Conservation (phyloP, 2,329 filamentous ascomycete genomes). For the Pseudogymnoascus pannorum region DNA sequence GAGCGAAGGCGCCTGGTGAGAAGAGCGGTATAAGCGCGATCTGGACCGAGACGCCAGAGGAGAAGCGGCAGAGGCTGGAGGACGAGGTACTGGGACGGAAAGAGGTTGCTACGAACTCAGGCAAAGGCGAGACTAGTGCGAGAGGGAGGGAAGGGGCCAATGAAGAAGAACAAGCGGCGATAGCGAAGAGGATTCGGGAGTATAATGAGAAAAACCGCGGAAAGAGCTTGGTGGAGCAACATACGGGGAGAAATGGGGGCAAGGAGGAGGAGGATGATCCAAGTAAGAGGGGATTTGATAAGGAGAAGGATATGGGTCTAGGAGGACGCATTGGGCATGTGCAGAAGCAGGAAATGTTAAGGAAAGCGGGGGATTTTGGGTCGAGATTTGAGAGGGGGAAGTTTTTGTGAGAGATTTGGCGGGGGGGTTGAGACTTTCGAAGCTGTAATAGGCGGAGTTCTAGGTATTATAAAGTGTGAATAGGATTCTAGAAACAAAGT, state of each 20-base stretch:
- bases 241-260: constrained; percentile 24
- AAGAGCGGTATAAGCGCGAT: constrained; percentile 36
- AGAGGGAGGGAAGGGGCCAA: constrained; percentile 20
- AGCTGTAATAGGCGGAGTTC: background rate
- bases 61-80: constrained; percentile 73
- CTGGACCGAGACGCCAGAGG: constrained; percentile 88
- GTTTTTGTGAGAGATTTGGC: constrained; percentile 37
- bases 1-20: constrained; percentile 38
- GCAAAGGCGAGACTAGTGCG: constrained; percentile 10
- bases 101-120: constrained; percentile 21
- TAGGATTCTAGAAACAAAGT: background rate
- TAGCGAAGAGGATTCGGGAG: constrained; percentile 45
- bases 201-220: constrained; percentile 50
- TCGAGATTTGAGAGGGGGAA: constrained; percentile 71
- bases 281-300: constrained; percentile 79
- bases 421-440: too few species aligned
- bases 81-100: constrained; percentile 73
- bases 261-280: constrained; percentile 79
- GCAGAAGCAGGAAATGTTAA: constrained; percentile 72
- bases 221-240: constrained; percentile 49
- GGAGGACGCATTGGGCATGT: constrained; percentile 63
- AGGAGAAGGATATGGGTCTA: constrained; percentile 86
- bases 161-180: constrained; percentile 35
- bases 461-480: background rate
- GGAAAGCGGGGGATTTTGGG: constrained; percentile 72